A percentile compares a stretch with the other conserved stretches of the same genome.
phyloP scores from a whole-genome alignment of 345 rosid species.

The Gossypium thurberi region DNA sequence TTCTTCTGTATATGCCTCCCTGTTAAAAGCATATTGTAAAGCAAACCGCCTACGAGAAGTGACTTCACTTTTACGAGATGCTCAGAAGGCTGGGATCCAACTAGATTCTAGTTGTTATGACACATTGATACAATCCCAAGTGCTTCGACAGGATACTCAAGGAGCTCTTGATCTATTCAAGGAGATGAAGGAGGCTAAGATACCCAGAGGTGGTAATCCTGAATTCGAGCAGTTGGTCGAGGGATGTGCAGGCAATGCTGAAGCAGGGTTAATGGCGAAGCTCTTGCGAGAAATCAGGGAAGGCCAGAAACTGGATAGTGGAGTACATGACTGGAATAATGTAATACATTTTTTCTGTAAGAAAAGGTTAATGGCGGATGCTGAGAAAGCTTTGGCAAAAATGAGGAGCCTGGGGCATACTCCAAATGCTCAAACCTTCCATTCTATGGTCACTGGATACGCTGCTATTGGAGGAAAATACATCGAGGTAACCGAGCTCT shows the following conservation, averaged over 20 bases:
- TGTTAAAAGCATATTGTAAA: conserved; percentile 69
- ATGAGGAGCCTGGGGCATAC: conserved; percentile 76
- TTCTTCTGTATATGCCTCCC: conserved; percentile 64
- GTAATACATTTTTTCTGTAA: conserved; percentile 84
- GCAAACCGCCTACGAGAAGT: conserved; percentile 56
- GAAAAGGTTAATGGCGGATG: conserved; percentile 90
- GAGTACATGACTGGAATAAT: conserved; percentile 86
- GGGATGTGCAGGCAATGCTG: conserved; percentile 57
- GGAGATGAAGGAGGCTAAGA: conserved; percentile 72
- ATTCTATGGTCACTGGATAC: conserved; percentile 86
- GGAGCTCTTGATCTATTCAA: conserved; percentile 71
- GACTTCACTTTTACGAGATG: conserved; percentile 67
- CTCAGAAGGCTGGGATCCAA: conserved; percentile 82
- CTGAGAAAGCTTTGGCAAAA: conserved; percentile 80
- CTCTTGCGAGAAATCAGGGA: conserved; percentile 76
- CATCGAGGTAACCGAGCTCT: conserved; percentile 76
- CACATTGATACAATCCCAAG: conserved; percentile 51
- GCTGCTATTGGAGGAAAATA: conserved; percentile 89
- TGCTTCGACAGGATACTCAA: conserved; percentile 56
- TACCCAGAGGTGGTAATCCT: conserved; percentile 47
- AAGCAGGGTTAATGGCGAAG: conserved; percentile 76
- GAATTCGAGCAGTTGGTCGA: conserved; percentile 60
- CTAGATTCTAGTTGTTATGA: conserved; percentile 76
- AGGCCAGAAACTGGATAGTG: conserved; percentile 63
- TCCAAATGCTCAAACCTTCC: conserved; percentile 93